Evolutionary conservation across 768 basidiomycete genomes (phyloP), one percentile per base, ranked within the genome.

Genomic region (Russula emetica): DNA sequence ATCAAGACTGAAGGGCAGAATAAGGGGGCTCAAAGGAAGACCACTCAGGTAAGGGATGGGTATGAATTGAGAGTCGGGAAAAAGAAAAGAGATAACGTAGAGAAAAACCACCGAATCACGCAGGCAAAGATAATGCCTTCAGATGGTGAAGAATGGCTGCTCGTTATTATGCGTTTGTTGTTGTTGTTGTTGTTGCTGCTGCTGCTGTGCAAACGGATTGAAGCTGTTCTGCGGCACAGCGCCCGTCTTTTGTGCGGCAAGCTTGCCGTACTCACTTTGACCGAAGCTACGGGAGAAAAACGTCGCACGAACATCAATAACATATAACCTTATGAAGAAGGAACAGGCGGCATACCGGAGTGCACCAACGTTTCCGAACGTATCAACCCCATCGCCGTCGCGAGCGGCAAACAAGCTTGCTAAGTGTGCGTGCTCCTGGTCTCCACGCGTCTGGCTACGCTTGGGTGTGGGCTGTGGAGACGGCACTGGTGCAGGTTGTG

Each of bases 351-450:
- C 80, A 65, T 58, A 85, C 80, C 94, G 83, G 66, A 96, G 72
- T 57, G 78, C 66, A 22, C 96, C 96, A 36, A 85, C 70, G 73
- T 98, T 99, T 56, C 96, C 96, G 72, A 98, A 98, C 58, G 96
- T 96, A 76, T 99, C 97, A 72, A 90, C 79, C 1, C 97, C 96
- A 69, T 92, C 94, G 61, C 97, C 95, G 30, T 80, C 74, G 56
- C 88, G 81, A 71, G 90, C 92, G 7, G 92, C 95, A 66, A 98
- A 86, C 69, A 98, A 75, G 58, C 74, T 78, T 2, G 95, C 94
- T 58, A 99, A 82, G 42, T 87, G 82, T 16, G 84, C 72, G 71
- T 92, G 82, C 62, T 85, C 83, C 65, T 90, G 85, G 73, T 96
- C 92, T 54, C 81, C 78, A 53, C 78, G 78, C 26, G 76, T 77